These are phyloP conservation scores for Entamoeba dispar DNA, from an alignment of 208 protist species.

Conservation along the genomic window DNA sequence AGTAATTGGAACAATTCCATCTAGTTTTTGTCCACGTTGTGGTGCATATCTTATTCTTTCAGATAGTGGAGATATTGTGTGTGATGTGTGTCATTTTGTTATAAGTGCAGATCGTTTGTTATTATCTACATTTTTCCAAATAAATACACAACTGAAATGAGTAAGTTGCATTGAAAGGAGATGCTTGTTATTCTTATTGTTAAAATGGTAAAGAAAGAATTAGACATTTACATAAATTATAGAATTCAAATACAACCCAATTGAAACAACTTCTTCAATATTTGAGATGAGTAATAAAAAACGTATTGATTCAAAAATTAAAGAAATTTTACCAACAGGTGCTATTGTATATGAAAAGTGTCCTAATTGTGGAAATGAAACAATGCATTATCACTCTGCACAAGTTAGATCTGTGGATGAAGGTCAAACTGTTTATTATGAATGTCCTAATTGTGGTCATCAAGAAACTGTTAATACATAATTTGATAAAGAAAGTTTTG, in stretches of 20 bases:
- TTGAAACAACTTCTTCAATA: background rate
- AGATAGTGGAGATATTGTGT: background rate
- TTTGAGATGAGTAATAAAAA: background rate
- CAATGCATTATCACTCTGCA: background rate
- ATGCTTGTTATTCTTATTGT: background rate
- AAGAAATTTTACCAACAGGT: background rate
- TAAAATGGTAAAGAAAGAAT: background rate
- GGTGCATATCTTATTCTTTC: background rate
- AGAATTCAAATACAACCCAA: background rate
- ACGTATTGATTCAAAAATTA: background rate
- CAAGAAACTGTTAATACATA: background rate
- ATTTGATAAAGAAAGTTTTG: background rate
- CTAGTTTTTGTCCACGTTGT: background rate
- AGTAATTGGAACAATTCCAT: background rate
- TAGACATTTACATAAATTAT: background rate
- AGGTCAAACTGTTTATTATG: background rate
- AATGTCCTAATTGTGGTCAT: background rate
- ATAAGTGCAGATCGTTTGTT: background rate
- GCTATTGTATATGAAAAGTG: background rate
- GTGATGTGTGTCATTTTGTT: background rate
- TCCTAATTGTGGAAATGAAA: background rate
- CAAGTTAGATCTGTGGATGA: background rate
- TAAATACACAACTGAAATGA: no score
- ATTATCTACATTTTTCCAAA: background rate
- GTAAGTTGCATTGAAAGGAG: no score